A percentile compares a stretch with the other conserved stretches of the same genome.
These are phyloP conservation scores for Microbotryum violaceum DNA, from an alignment of 1,284 basidiomycete species.

Conservation along the genomic window DNA sequence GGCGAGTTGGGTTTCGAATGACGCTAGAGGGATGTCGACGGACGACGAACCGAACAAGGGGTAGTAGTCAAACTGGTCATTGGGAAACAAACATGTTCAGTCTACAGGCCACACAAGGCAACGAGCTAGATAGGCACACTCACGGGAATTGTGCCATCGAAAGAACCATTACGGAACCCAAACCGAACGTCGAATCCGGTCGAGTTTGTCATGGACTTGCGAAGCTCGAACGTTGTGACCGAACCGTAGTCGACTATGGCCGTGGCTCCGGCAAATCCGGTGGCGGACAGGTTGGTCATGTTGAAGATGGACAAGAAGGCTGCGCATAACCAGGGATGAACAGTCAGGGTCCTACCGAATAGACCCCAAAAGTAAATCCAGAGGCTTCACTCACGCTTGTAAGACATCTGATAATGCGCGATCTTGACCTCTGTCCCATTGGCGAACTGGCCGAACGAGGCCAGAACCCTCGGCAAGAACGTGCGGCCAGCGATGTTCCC, in stretches of 20 bases:
- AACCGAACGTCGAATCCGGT: constrained; percentile 23
- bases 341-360: neutral
- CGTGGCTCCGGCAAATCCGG: constrained; percentile 37
- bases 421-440: constrained; percentile 67
- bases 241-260: constrained; percentile 64
- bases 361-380: neutral
- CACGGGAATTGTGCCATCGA: constrained; percentile 33
- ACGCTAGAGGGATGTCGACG: constrained; percentile 57
- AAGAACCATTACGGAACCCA: constrained; percentile 62
- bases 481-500: constrained; percentile 77
- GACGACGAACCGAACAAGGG: constrained; percentile 46
- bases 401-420: constrained; percentile 49
- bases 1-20: constrained; percentile 68
- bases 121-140: no score
- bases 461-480: constrained; percentile 60
- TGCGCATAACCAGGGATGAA: neutral
- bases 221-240: constrained; percentile 68
- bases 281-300: constrained; percentile 52
- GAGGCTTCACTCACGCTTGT: constrained; percentile 3
- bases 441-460: constrained; percentile 61
- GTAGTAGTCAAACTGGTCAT: constrained; percentile 25
- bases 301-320: constrained; percentile 72
- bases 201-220: constrained; percentile 46
- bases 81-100: no score
- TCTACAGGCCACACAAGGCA: no score